Evolutionary conservation across 2,329 filamentous ascomycete genomes (phyloP), one percentile per base, ranked within the genome.

Genomic region (Aspergillus ochraceoroseus): DNA sequence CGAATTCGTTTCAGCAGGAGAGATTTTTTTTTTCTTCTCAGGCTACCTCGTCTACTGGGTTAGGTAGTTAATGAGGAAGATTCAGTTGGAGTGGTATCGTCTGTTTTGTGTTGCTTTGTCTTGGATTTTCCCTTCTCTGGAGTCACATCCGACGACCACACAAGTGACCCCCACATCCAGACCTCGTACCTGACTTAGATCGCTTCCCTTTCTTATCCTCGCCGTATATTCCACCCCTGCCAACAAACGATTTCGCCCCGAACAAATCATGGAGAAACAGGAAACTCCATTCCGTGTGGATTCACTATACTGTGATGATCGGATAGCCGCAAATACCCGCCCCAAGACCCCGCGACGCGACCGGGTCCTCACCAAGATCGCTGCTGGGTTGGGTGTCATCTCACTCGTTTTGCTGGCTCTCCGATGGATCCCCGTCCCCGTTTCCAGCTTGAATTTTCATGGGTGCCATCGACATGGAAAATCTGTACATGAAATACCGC

Each of bases 201-300:
- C 28, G 12, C 32, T 36, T 30, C 28, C 7, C 36, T n/a, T n/a
- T 17, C 29, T 22, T 12, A 23, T 31, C 26, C 19, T 23, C 23
- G 13, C 34, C 3, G 18, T 19, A 29, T 31, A 28, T 37, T n/a
- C 29, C 35, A 38, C 35, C 34, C 29, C 35, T 14, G 12, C 31
- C 11, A 34, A 34, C 18, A 5, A 27, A 7, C 32, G 4, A 14
- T 33, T 9, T n/a, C n/a, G 18, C 7, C 15, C 12, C 6, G 6
- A 5, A 13, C 8, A 27, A 38, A 32, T 14, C 5, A 52, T 52
- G 49, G 49, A 46, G 32, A 49, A 49, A 29, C 23, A 26, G 3
- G 28, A 36, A 32, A 29, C 28, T 13, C 9, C 35, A 32, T 20
- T 41, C 19, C 7, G 8, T 11, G 23, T 30, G 22, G n/a, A 37